Conservation (phyloP, 768 basidiomycete species). For the Galerina sulciceps region DNA sequence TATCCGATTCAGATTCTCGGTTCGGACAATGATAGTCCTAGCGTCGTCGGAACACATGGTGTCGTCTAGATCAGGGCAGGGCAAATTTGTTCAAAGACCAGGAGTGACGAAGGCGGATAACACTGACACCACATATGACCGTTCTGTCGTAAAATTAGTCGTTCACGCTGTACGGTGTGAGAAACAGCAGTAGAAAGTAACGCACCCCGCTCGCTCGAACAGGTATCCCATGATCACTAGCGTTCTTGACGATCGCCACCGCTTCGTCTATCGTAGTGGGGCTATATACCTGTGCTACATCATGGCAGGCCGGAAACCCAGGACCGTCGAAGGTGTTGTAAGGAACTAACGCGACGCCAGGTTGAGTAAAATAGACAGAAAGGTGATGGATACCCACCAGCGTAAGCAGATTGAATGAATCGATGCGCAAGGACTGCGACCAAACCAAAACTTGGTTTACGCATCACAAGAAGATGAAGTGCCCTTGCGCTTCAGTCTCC, state of each 20-base stretch:
- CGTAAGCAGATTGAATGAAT: too few species aligned
- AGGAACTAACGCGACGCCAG: conserved; percentile 10
- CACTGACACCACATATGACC: conserved; percentile 43
- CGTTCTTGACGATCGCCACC: conserved; percentile 34
- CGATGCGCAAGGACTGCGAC: too few species aligned
- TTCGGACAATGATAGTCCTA: conserved; percentile 37
- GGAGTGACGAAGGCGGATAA: not conserved
- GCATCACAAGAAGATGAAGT: too few species aligned
- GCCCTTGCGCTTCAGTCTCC: too few species aligned
- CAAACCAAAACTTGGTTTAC: too few species aligned
- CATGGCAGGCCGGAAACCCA: conserved; percentile 38
- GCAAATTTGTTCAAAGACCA: not conserved
- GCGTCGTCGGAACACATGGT: conserved; percentile 43
- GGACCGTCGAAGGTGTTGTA: conserved; percentile 41
- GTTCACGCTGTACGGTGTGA: not conserved
- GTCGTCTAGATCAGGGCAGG: conserved; percentile 25
- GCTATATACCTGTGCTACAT: conserved; percentile 32
- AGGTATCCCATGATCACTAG: conserved; percentile 29
- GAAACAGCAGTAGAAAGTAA: not conserved
- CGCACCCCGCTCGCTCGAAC: conserved; percentile 40
- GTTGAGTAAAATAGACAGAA: too few species aligned
- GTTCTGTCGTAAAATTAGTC: conserved; percentile 24
- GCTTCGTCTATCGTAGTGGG: conserved; percentile 37
- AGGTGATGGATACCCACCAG: too few species aligned
- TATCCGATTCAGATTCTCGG: conserved; percentile 35